These are phyloP conservation scores for Amaranthus cruentus DNA, from an alignment of 148 eudicot species.

Conservation along the genomic window DNA sequence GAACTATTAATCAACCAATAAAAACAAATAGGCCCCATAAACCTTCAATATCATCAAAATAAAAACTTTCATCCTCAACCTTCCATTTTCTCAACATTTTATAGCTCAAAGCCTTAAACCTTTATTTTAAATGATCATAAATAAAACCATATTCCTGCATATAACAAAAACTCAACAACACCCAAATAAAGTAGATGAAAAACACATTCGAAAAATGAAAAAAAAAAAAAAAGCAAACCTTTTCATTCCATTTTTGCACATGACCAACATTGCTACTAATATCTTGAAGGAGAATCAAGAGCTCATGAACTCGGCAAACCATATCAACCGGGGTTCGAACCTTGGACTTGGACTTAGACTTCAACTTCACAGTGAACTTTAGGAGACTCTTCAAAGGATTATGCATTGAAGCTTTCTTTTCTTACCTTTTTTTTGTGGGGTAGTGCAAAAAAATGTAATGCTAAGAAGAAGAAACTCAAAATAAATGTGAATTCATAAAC, in stretches of 20 bases:
- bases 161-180: not conserved
- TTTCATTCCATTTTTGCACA: slow-evolving; percentile 25
- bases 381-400: not conserved
- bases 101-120: not conserved
- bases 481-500: not conserved
- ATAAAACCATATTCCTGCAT: not conserved
- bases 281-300: slow-evolving; percentile 21
- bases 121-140: not conserved
- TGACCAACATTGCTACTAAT: slow-evolving; percentile 10
- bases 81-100: not conserved
- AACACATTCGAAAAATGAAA: not conserved
- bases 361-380: slow-evolving; percentile 16
- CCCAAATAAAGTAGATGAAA: not conserved
- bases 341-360: slow-evolving; percentile 26
- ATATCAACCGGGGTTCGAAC: slow-evolving; percentile 36
- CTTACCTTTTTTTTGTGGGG: not conserved
- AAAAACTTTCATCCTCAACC: not conserved
- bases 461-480: not conserved
- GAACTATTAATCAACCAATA: not conserved
- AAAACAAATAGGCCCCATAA: not conserved
- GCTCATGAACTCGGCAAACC: slow-evolving; percentile 31
- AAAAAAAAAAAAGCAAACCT: slow-evolving; percentile 24
- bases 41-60: not conserved
- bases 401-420: not conserved
- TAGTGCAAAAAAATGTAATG: not conserved